A percentile compares a stretch with the other conserved stretches of the same genome.
Conservation (phyloP, 2,329 filamentous ascomycete species). For the Ilyonectria sp. region DNA sequence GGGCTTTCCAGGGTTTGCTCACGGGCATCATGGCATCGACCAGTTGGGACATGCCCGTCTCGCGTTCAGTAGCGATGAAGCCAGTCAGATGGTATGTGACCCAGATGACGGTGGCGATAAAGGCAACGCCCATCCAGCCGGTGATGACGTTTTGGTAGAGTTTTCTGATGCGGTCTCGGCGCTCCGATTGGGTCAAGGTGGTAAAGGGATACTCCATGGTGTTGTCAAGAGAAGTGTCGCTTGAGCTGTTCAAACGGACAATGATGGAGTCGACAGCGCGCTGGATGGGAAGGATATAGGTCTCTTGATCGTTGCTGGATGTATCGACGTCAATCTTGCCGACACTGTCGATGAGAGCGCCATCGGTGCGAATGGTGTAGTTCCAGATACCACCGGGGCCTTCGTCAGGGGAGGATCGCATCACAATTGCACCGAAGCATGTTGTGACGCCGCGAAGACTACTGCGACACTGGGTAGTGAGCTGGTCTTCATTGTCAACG, state of each 20-base stretch:
- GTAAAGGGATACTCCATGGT: slow-evolving; percentile 83
- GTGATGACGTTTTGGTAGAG: slow-evolving; percentile 81
- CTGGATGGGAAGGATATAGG: slow-evolving; percentile 86
- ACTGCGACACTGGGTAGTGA: slow-evolving; percentile 75
- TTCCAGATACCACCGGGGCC: slow-evolving; percentile 81
- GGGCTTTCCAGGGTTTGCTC: slow-evolving; percentile 80
- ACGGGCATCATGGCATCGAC: slow-evolving; percentile 94
- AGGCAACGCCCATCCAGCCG: slow-evolving; percentile 82
- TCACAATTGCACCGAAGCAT: slow-evolving; percentile 83
- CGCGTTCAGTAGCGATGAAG: slow-evolving; percentile 87
- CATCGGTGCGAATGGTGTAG: slow-evolving; percentile 86
- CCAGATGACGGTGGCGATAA: slow-evolving; percentile 85
- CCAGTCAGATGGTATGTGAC: slow-evolving; percentile 91
- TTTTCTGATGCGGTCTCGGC: slow-evolving; percentile 74
- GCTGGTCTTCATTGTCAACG: slow-evolving; percentile 67
- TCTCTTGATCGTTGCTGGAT: slow-evolving; percentile 80
- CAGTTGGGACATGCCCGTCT: slow-evolving; percentile 88
- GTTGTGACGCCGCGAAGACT: slow-evolving; percentile 76
- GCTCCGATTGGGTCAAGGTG: slow-evolving; percentile 76
- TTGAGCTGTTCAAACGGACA: slow-evolving; percentile 64
- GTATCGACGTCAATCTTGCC: slow-evolving; percentile 74
- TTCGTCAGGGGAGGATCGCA: slow-evolving; percentile 82
- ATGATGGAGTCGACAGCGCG: slow-evolving; percentile 84
- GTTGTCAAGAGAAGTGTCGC: slow-evolving; percentile 55
- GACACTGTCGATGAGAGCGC: slow-evolving; percentile 71